phyloP scores from a whole-genome alignment of 2,329 filamentous ascomycete species.

The Aspergillus clavatus region DNA sequence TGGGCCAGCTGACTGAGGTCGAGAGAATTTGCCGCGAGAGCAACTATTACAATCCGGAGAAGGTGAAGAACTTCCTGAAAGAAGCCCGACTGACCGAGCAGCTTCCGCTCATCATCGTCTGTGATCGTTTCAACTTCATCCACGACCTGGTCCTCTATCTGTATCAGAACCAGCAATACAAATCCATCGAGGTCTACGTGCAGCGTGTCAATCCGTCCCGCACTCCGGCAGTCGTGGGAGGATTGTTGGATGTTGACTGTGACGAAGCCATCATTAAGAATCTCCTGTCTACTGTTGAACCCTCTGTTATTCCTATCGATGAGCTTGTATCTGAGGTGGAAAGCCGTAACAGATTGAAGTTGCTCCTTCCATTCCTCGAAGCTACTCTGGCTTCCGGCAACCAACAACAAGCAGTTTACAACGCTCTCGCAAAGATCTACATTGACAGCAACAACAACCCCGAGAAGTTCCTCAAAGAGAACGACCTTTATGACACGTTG shows the following conservation, averaged over 20 bases:
- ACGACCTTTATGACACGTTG: conserved; percentile 91
- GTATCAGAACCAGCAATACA: conserved; percentile 99
- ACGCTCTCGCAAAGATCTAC: conserved; percentile 97
- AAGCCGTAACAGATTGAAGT: conserved; percentile 88
- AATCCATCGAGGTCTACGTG: conserved; percentile 97
- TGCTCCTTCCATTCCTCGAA: conserved; percentile 93
- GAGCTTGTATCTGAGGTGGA: conserved; percentile 94
- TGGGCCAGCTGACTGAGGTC: conserved; percentile 90
- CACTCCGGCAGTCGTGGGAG: conserved; percentile 88
- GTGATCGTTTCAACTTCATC: conserved; percentile 98
- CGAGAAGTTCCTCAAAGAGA: conserved; percentile 95
- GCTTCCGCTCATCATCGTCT: conserved; percentile 94
- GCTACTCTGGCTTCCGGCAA: conserved; percentile 83
- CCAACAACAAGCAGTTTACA: conserved; percentile 94
- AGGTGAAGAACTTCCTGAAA: conserved; percentile 99
- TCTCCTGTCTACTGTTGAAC: conserved; percentile 77
- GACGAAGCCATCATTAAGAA: conserved; percentile 96
- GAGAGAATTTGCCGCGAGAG: conserved; percentile 96
- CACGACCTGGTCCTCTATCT: conserved; percentile 94
- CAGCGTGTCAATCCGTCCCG: conserved; percentile 91
- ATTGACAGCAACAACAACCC: conserved; percentile 98
- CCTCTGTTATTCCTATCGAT: conserved; percentile 83
- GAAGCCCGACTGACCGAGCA: conserved; percentile 90
- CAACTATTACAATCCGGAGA: conserved; percentile 83
- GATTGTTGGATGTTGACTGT: conserved; percentile 91